Base-by-base conservation (phyloP, 345 rosid species). In the Syzygium oleosum region DNA sequence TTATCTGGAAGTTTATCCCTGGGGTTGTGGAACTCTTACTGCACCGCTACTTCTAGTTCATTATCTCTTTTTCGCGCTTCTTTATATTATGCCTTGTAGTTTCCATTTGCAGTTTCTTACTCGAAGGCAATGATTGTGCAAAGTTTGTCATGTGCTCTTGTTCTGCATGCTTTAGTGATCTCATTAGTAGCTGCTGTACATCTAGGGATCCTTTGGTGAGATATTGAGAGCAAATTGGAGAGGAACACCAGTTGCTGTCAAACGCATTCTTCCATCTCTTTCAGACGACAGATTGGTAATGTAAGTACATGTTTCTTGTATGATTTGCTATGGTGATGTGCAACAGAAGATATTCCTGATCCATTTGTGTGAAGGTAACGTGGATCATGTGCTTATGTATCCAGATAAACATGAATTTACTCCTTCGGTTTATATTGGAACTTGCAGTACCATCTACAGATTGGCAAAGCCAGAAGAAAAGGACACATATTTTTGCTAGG, bases 261-360 rank as follows among this genome's bases (percentile, higher is more conserved):
- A 98, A 90, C 98, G 99, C 87, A 98, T 98, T 89, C 98, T 98
- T 89, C 99, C 99, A 34, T 95, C 98, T 61, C 99, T 98, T 73
- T 98, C 99, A 85, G 99, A 98, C 91, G 99, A 98, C 93, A 95
- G 98, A 94, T 92, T 98, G 91, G 99, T 98, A 91, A 94, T 96
- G 99, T 98, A 92, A 94, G 98, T 55, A 77, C 41, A 85, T 89
- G 87, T 80, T 52, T 51, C 23, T 87, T 23, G 22, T 54, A 38
- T 56, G 84, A 86, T 43, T 84, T 53, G 19, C 21, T 78, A 46
- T 85, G 31, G 84, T 53, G 56, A 6, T 68, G 43, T 34, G 80
- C 49, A 34, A 73, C 49, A 34, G 80, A 73, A 73, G 25, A 34
- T 68, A 83, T 34, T 43, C 38, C 68, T 4, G 21, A 79, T 73